Evolutionary conservation across 1,139 yeast species (phyloP).

Genomic region (Candida sp.): DNA sequence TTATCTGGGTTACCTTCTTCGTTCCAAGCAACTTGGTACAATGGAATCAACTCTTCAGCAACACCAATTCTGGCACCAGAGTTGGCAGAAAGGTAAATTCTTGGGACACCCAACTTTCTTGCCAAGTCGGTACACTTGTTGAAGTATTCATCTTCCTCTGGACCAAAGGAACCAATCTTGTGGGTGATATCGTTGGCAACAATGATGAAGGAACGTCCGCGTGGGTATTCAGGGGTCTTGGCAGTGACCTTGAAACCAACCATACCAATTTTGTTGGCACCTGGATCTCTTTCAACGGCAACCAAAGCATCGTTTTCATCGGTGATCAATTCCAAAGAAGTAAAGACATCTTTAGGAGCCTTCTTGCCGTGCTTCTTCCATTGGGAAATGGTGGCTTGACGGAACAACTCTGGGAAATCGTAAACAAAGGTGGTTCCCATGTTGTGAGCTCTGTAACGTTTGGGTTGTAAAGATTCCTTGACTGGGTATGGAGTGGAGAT

Average conservation of each 20-base stretch:
- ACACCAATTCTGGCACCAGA: conserved; percentile 99
- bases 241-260: conserved; percentile 93
- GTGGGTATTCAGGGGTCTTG: conserved; percentile 96
- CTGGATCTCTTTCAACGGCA: conserved; percentile 94
- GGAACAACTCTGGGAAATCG: conserved; percentile 98
- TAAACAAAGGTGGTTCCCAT: conserved; percentile 99
- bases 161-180: conserved; percentile 99
- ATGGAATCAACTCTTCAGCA: conserved; percentile 93
- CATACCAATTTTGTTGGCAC: conserved; percentile 96
- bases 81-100: conserved; percentile 95
- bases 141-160: conserved; percentile 93
- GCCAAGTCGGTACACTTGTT: conserved; percentile 93
- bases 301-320: conserved; percentile 81
- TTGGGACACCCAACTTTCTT: conserved; percentile 88
- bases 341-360: conserved; percentile 79
- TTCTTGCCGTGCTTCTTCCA: conserved; percentile 78
- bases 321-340: conserved; percentile 80
- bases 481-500: conserved; percentile 97
- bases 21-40: conserved; percentile 93
- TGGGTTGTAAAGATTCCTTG: conserved; percentile 97
- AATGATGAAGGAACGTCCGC: conserved; percentile 91
- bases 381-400: conserved; percentile 84
- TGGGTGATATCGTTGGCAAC: conserved; percentile 97
- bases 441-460: conserved; percentile 97
- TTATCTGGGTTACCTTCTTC: conserved; percentile 73